These are phyloP conservation scores for Wilhelminamyces savonicus DNA, from an alignment of 805 yeast species.

Conservation along the genomic window DNA sequence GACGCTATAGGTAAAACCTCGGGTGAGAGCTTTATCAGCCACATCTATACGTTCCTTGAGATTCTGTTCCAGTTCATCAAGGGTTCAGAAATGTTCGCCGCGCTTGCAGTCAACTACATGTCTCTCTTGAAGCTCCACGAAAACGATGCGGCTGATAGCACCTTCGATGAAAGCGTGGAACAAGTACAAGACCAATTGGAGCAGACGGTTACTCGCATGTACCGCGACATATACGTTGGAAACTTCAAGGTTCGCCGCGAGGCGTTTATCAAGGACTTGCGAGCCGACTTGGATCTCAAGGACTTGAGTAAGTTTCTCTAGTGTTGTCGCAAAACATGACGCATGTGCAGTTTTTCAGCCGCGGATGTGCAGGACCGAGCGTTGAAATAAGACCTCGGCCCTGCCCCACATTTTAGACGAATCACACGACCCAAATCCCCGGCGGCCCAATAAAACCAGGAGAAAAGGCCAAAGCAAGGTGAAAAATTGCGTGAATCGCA, in stretches of 20 bases:
- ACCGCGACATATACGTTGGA: slow-evolving; percentile 29
- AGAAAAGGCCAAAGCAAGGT: no score
- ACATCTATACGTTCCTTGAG: slow-evolving; percentile 27
- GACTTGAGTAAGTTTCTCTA: slow-evolving; percentile 37
- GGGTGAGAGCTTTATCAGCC: slow-evolving; percentile 22
- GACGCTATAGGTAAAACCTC: slow-evolving; percentile 22
- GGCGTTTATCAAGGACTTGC: slow-evolving; percentile 45
- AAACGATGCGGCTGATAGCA: slow-evolving; percentile 4
- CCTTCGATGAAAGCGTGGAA: slow-evolving; percentile 19
- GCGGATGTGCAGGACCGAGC: background rate
- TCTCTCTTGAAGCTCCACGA: slow-evolving; percentile 21
- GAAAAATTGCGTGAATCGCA: no score
- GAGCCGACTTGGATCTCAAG: slow-evolving; percentile 45
- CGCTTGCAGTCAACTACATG: slow-evolving; percentile 20
- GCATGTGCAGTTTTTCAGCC: background rate
- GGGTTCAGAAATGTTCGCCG: slow-evolving; percentile 28
- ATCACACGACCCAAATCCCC: no score
- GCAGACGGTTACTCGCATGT: slow-evolving; percentile 34
- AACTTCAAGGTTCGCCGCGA: slow-evolving; percentile 38
- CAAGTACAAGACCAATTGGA: slow-evolving; percentile 26
- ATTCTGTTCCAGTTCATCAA: slow-evolving; percentile 25
- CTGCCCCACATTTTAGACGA: slow-evolving; percentile 1
- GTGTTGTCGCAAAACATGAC: background rate
- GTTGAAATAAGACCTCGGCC: background rate
- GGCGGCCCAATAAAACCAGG: no score